phyloP scores from a whole-genome alignment of 2,329 filamentous ascomycete species.

The Claviceps sp. region DNA sequence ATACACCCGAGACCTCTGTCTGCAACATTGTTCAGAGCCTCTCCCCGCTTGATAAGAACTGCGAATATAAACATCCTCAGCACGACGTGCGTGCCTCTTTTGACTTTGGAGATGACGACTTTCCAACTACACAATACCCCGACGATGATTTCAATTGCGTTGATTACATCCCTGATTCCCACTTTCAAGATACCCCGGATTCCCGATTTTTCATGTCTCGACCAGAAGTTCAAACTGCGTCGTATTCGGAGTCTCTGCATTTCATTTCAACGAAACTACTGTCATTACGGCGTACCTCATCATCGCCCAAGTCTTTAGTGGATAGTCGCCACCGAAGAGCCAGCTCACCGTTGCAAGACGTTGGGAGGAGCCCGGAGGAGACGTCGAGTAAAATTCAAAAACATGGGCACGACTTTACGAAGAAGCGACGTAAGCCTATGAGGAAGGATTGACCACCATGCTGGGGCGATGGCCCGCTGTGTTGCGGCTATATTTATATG shows the following conservation, averaged over 20 bases:
- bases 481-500: slow-evolving; percentile 24
- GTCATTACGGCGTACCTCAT: slow-evolving; percentile 18
- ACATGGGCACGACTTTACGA: slow-evolving; percentile 24
- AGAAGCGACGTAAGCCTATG: slow-evolving; percentile 27
- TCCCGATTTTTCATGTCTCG: slow-evolving; percentile 32
- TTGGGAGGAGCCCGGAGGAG: slow-evolving; percentile 34
- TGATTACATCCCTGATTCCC: slow-evolving; percentile 9
- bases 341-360: slow-evolving; percentile 13
- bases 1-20: slow-evolving; percentile 29
- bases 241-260: slow-evolving; percentile 25
- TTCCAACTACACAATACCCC: slow-evolving; percentile 25
- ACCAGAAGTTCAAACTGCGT: slow-evolving; percentile 20
- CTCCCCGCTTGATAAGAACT: slow-evolving; percentile 19
- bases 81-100: slow-evolving; percentile 18
- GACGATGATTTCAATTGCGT: slow-evolving; percentile 23
- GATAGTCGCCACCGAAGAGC: slow-evolving; percentile 13
- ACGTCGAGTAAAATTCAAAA: slow-evolving; percentile 35
- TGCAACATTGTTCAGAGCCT: slow-evolving; percentile 31
- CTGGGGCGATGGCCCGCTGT: slow-evolving; percentile 19
- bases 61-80: slow-evolving; percentile 17
- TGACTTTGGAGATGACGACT: slow-evolving; percentile 15
- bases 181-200: slow-evolving; percentile 23
- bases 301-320: slow-evolving; percentile 22
- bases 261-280: slow-evolving; percentile 18
- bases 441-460: slow-evolving; percentile 26